Conservation (phyloP, 768 basidiomycete species). For the Neoboletus magnificus region DNA sequence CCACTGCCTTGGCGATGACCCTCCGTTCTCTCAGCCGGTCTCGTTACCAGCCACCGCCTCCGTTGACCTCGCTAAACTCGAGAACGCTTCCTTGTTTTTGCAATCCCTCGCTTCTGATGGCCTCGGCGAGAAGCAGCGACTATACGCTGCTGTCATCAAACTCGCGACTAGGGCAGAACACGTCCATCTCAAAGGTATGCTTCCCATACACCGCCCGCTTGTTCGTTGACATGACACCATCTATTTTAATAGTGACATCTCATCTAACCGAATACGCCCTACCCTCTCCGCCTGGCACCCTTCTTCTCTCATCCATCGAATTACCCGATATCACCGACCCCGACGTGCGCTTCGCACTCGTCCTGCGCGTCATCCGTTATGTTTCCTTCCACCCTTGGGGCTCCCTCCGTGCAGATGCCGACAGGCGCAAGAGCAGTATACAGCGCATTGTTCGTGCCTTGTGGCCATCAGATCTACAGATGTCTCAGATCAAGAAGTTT, state of each 20-base stretch:
- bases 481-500: slow-evolving; percentile 34
- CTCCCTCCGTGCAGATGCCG: slow-evolving; percentile 55
- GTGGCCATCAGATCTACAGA: slow-evolving; percentile 39
- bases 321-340: slow-evolving; percentile 36
- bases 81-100: slow-evolving; percentile 28
- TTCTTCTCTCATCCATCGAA: slow-evolving; percentile 40
- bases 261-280: slow-evolving; percentile 35
- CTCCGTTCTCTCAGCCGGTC: slow-evolving; percentile 11
- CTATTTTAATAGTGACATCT: slow-evolving; percentile 37
- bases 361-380: slow-evolving; percentile 62
- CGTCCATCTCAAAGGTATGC: slow-evolving; percentile 46
- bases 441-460: slow-evolving; percentile 46
- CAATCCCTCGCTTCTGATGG: slow-evolving; percentile 33
- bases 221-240: slow-evolving; percentile 4
- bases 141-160: slow-evolving; percentile 36
- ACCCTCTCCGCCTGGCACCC: slow-evolving; percentile 49
- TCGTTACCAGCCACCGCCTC: slow-evolving; percentile 32
- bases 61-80: slow-evolving; percentile 33
- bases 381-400: slow-evolving; percentile 79
- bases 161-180: slow-evolving; percentile 38
- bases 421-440: slow-evolving; percentile 47
- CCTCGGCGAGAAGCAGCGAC: slow-evolving; percentile 32
- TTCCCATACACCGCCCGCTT: background rate
- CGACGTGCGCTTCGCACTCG: slow-evolving; percentile 37
- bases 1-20: slow-evolving; percentile 32